Evolutionary conservation across 768 basidiomycete species (phyloP).

Genomic region (Holtermannia corniformis): DNA sequence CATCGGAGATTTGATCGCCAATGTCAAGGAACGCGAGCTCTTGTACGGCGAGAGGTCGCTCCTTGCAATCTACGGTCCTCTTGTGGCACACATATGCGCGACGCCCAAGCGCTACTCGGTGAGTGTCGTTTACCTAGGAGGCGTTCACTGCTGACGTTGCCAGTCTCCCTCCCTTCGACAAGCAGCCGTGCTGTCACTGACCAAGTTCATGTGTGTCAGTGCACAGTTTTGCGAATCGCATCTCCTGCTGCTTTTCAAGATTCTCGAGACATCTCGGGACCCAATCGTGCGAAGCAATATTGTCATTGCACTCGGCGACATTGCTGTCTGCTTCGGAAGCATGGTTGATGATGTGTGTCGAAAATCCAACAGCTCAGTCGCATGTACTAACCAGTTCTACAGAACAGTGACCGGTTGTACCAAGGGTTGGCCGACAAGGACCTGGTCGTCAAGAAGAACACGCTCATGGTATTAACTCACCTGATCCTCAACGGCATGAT

Average conservation of each 20-base stretch:
- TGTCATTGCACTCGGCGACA: constrained; percentile 93
- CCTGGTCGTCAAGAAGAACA: constrained; percentile 94
- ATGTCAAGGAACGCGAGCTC: constrained; percentile 74
- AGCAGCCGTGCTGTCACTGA: constrained; percentile 76
- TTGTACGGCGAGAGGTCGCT: constrained; percentile 74
- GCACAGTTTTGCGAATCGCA: constrained; percentile 87
- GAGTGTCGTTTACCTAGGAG: constrained; percentile 9
- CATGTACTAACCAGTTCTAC: neutral
- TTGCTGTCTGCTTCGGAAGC: constrained; percentile 94
- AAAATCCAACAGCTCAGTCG: neutral
- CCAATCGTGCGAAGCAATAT: constrained; percentile 88
- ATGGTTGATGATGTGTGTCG: constrained; percentile 91
- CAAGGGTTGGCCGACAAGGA: constrained; percentile 81
- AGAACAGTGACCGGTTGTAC: constrained; percentile 67
- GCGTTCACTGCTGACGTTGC: neutral
- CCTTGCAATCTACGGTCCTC: constrained; percentile 73
- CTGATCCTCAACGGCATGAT: constrained; percentile 98
- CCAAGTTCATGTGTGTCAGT: constrained; percentile 94
- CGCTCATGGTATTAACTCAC: constrained; percentile 95
- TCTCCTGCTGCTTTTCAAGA: constrained; percentile 80
- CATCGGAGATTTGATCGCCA: constrained; percentile 82
- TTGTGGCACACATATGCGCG: constrained; percentile 82
- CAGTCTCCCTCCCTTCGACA: constrained; percentile 80
- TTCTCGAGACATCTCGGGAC: constrained; percentile 84
- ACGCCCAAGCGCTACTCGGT: constrained; percentile 89